Conservation (phyloP, 2,329 filamentous ascomycete genomes). For the Colletotrichum sp. region DNA sequence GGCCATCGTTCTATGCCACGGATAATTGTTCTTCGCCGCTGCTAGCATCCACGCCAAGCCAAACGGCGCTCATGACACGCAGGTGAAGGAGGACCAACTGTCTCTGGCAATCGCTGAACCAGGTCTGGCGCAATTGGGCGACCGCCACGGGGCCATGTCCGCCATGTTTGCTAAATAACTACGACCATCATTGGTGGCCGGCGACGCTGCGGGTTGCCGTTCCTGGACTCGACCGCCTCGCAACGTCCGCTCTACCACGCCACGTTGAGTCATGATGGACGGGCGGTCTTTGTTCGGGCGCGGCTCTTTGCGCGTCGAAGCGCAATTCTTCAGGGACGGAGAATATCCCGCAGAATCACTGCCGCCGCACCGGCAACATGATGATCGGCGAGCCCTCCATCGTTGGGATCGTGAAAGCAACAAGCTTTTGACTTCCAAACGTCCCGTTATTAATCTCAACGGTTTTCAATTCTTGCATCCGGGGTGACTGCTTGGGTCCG, state of each 20-base stretch:
- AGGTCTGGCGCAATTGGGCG: neutral
- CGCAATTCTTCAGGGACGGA: neutral
- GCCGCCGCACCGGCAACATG: neutral
- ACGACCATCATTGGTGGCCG: neutral
- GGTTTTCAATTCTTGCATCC: neutral
- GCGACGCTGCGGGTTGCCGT: neutral
- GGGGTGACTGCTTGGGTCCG: no score
- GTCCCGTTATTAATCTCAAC: neutral
- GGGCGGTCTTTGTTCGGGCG: slow-evolving; percentile 5
- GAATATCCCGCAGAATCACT: neutral
- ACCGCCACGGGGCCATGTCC: neutral
- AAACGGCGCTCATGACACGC: neutral
- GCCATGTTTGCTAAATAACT: neutral
- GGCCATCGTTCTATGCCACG: slow-evolving; percentile 9
- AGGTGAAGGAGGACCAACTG: neutral
- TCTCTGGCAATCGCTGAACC: neutral
- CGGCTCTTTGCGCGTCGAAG: neutral
- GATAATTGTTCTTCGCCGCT: slow-evolving; percentile 1
- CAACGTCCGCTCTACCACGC: slow-evolving; percentile 16
- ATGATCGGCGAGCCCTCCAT: neutral
- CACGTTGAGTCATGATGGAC: slow-evolving; percentile 3
- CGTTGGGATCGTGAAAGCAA: neutral
- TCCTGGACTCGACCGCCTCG: neutral
- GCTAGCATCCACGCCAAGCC: neutral
- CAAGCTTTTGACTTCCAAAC: neutral